Conservation (phyloP, 805 yeast genomes). For the Komagataella populi region DNA sequence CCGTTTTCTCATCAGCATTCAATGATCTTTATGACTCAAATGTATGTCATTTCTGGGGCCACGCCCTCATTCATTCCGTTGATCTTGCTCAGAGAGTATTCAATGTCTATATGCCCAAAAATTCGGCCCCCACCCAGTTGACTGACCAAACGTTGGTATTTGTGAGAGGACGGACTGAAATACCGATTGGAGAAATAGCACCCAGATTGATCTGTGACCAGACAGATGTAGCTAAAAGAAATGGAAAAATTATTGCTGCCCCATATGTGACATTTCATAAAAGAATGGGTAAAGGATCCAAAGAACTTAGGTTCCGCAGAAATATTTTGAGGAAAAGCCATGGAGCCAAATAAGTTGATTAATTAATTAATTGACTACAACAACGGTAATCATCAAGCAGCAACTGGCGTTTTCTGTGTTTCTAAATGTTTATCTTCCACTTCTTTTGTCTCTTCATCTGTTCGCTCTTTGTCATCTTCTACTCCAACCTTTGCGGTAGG, state of each 20-base stretch:
- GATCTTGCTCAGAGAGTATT: constrained; percentile 23
- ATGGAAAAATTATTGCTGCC: constrained; percentile 5
- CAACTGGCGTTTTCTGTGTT: constrained; percentile 1
- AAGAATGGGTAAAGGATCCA: constrained; percentile 27
- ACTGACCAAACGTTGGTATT: constrained; percentile 22
- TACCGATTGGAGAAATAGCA: constrained; percentile 35
- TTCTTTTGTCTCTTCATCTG: constrained; percentile 6
- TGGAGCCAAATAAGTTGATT: background rate
- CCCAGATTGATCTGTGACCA: constrained; percentile 9
- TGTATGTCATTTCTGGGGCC: constrained; percentile 25
- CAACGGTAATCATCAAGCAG: background rate
- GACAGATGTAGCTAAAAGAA: constrained; percentile 3
- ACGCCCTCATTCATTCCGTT: constrained; percentile 58
- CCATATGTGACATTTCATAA: constrained; percentile 27
- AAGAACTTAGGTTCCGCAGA: constrained; percentile 32
- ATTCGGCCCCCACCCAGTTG: constrained; percentile 6
- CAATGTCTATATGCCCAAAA: constrained; percentile 43
- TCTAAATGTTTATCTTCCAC: constrained; percentile 7
- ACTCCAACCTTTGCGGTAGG: constrained; percentile 11
- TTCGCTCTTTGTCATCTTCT: constrained; percentile 7
- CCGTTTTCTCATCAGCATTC: constrained; percentile 1
- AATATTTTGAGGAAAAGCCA: constrained; percentile 25
- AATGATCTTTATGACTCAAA: background rate
- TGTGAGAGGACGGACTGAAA: constrained; percentile 49
- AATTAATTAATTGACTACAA: too few species aligned